Percentiles rank a stretch among this genome's conserved stretches.
phyloP scores from a whole-genome alignment of 257 asterid genomes.

The Nicotiana benthamiana region DNA sequence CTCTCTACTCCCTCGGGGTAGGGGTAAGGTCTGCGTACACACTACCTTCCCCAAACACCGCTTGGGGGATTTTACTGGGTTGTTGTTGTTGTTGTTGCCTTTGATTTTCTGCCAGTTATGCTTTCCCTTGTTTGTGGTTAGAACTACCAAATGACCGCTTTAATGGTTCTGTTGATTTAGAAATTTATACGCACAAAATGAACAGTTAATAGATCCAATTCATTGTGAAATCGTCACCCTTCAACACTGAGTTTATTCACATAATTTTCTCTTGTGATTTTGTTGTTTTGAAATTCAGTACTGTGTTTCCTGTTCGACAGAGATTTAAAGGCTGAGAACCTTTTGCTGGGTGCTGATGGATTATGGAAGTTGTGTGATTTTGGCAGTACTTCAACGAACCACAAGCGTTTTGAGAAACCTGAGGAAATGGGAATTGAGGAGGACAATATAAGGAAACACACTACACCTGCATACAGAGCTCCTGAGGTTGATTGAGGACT shows the following conservation, averaged over 20 bases:
- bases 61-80: no score
- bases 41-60: no score
- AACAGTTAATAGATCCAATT: background rate
- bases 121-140: background rate
- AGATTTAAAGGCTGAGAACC: slow-evolving; percentile 95
- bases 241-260: background rate
- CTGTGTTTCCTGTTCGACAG: slow-evolving; percentile 37
- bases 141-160: background rate
- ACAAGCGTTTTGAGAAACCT: slow-evolving; percentile 91
- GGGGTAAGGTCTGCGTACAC: no score
- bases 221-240: background rate
- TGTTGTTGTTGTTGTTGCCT: background rate
- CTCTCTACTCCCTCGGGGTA: no score
- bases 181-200: background rate
- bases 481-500: slow-evolving; percentile 79
- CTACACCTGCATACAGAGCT: slow-evolving; percentile 98
- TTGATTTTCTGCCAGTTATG: background rate
- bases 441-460: slow-evolving; percentile 88
- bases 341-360: slow-evolving; percentile 92
- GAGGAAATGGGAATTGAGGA: slow-evolving; percentile 99
- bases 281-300: background rate
- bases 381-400: slow-evolving; percentile 93
- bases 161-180: background rate
- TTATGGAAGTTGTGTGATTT: slow-evolving; percentile 94
- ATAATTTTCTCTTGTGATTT: background rate